Evolutionary conservation across 495 filamentous ascomycete genomes (phyloP).

Genomic region (Penicillium manginii): DNA sequence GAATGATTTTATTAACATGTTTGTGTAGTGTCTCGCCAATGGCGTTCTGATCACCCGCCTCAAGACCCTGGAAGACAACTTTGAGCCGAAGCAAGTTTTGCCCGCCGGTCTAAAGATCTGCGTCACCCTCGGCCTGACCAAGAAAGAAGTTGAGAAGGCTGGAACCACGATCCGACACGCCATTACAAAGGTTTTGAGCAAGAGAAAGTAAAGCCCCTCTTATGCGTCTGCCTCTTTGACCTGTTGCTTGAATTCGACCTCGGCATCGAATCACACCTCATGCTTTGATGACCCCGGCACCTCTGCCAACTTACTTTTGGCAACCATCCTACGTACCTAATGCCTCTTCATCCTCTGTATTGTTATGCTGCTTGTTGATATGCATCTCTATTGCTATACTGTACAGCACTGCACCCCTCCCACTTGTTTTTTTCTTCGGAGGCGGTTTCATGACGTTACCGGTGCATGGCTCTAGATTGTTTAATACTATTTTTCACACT

Average conservation of each 20-base stretch:
- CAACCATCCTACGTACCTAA: slow-evolving; percentile 28
- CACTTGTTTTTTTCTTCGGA: slow-evolving; percentile 13
- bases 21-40: slow-evolving; percentile 68
- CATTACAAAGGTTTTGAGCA: slow-evolving; percentile 82
- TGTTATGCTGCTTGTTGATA: slow-evolving; percentile 33
- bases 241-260: slow-evolving; percentile 11
- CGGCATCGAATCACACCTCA: slow-evolving; percentile 28
- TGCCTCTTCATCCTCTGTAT: slow-evolving; percentile 29
- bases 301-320: slow-evolving; percentile 11
- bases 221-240: neutral
- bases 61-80: slow-evolving; percentile 71
- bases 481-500: slow-evolving; percentile 34
- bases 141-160: slow-evolving; percentile 94
- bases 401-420: slow-evolving; percentile 25
- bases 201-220: slow-evolving; percentile 43
- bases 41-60: slow-evolving; percentile 85
- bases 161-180: slow-evolving; percentile 87
- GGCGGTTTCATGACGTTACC: slow-evolving; percentile 17
- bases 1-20: slow-evolving; percentile 10
- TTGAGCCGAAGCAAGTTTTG: slow-evolving; percentile 65
- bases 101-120: slow-evolving; percentile 87
- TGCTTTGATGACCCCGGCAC: slow-evolving; percentile 28
- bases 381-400: slow-evolving; percentile 30
- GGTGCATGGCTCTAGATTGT: slow-evolving; percentile 34
- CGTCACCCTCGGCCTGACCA: slow-evolving; percentile 80